phyloP scores from a whole-genome alignment of 768 basidiomycete genomes.

The Cyathus striatus region DNA sequence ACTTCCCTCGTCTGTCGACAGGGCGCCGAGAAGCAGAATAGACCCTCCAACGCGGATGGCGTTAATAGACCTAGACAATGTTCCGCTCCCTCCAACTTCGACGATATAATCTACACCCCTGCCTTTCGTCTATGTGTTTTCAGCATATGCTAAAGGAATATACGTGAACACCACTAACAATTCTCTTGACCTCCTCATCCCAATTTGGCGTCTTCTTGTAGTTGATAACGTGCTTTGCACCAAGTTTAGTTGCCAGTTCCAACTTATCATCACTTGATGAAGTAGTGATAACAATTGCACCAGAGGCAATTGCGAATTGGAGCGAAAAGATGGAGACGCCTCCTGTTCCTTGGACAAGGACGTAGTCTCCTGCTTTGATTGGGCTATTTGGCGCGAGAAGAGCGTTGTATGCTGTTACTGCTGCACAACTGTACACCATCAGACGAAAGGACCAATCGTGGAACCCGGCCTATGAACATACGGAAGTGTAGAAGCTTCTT shows the following conservation, averaged over 20 bases:
- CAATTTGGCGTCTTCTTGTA: slow-evolving; percentile 54
- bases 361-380: too few species aligned
- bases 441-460: slow-evolving; percentile 53
- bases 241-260: slow-evolving; percentile 36
- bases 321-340: slow-evolving; percentile 43
- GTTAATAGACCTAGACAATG: slow-evolving; percentile 37
- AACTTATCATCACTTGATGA: slow-evolving; percentile 58
- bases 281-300: too few species aligned
- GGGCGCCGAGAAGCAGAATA: slow-evolving; percentile 45
- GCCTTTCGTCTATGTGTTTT: too few species aligned
- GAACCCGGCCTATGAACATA: slow-evolving; percentile 59
- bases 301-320: too few species aligned
- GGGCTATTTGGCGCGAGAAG: slow-evolving; percentile 55
- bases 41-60: too few species aligned
- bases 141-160: background rate
- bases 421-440: slow-evolving; percentile 42
- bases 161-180: slow-evolving; percentile 22
- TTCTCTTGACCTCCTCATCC: slow-evolving; percentile 42
- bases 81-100: slow-evolving; percentile 43
- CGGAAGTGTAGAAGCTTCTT: too few species aligned
- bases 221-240: slow-evolving; percentile 55
- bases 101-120: too few species aligned
- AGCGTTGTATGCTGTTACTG: slow-evolving; percentile 61
- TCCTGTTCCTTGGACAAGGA: too few species aligned
- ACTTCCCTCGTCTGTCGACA: too few species aligned